Conservation (phyloP, 2,329 filamentous ascomycete genomes). For the Westerdykella sp. region DNA sequence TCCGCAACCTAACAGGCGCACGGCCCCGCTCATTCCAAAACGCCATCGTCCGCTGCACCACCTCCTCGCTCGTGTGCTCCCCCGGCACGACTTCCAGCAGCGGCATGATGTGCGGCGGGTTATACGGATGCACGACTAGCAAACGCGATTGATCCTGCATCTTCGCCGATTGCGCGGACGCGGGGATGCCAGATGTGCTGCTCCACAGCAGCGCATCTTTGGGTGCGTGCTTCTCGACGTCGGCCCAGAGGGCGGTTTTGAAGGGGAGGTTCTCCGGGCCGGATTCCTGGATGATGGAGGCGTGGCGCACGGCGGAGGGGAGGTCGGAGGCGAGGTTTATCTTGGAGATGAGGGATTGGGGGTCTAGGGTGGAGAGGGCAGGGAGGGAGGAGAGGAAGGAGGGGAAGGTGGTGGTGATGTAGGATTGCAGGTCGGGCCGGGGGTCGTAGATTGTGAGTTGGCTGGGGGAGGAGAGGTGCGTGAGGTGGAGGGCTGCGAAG, state of each 20-base stretch:
- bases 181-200: conserved; percentile 53
- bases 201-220: conserved; percentile 49
- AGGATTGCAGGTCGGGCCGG: conserved; percentile 42
- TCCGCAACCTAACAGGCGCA: conserved; percentile 46
- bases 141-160: conserved; percentile 45
- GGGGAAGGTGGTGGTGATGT: conserved; percentile 41
- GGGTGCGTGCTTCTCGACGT: conserved; percentile 45
- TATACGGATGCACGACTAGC: conserved; percentile 56
- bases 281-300: conserved; percentile 54
- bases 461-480: conserved; percentile 35
- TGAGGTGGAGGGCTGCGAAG: conserved; percentile 50
- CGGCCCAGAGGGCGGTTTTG: conserved; percentile 48
- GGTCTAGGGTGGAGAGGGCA: neutral
- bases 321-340: conserved; percentile 35
- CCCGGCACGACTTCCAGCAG: conserved; percentile 53
- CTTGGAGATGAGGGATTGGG: conserved; percentile 14
- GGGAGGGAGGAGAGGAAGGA: conserved; percentile 31
- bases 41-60: conserved; percentile 37
- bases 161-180: conserved; percentile 42
- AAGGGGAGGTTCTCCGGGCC: conserved; percentile 50
- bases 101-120: conserved; percentile 58
- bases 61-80: conserved; percentile 35
- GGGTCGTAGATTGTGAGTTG: conserved; percentile 48
- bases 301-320: conserved; percentile 40
- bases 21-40: conserved; percentile 44